Evolutionary conservation across 2,329 filamentous ascomycete species (phyloP), one percentile per base, ranked within the genome.

Genomic region (Colletotrichum horii): DNA sequence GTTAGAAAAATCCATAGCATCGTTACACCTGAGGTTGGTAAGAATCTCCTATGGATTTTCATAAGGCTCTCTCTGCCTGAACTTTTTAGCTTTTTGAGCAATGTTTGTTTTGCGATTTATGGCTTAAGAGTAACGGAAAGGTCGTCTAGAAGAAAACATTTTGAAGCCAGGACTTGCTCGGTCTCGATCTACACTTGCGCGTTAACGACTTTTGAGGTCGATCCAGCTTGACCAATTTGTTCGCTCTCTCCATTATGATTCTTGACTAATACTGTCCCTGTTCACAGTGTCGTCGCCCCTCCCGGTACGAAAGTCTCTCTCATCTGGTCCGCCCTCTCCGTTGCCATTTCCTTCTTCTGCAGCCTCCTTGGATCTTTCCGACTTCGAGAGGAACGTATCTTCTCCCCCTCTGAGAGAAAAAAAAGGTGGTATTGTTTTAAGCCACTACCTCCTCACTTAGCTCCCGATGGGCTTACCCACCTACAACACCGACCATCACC

Each of bases 11-110:
- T 8, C 69, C 43, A 28, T 36, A 16, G 64, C 64, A 68, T 72
- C 52, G 55, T 61, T 72, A 70, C 66, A 64, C 71, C 71, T 64
- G 71, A 64, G 66, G 66, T 66, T 56, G 71, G 71, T 70, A 73
- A 70, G 30, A 70, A 58, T 56, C 38, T 70, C 71, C 64, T 61
- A 8, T 32, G 66, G 22, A 16, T 58, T 74, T 74, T 65, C 58
- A 65, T 58, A 56, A 26, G 22, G 43, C 36, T 60, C 32, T 24
- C 36, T 60, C 32, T 24, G 30, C 24, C 34, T 48, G 48, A 60
- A 52, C 58, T 74, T 60, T 74, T 70, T 58, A 11, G 11, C 3
- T 32, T 69, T 61, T 69, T 61, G 26, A 11, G 24, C n/a, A 11
- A 15, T 48, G 22, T 16, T 15, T n/a, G 24, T 26, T 28, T 24